A percentile compares a stretch with the other conserved stretches of the same genome.
phyloP scores from a whole-genome alignment of 495 filamentous ascomycete genomes.

The Penicillium nucicola region DNA sequence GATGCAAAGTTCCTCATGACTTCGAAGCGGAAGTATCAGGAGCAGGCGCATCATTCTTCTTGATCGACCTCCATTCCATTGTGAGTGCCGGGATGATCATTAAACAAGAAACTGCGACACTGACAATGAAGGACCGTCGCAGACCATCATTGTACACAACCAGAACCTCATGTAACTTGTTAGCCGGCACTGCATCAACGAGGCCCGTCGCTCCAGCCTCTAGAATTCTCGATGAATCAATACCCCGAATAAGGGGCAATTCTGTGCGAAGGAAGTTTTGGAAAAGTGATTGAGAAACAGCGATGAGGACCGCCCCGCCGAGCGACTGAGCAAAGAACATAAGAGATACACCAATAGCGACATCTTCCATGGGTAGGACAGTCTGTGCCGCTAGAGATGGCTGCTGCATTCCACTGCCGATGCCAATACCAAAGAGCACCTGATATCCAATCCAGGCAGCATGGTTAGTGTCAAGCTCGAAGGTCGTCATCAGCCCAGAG shows the following conservation, averaged over 20 bases:
- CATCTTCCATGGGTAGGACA: conserved; percentile 51
- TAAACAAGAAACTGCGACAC: conserved; percentile 51
- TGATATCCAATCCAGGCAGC: conserved; percentile 67
- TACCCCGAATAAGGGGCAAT: conserved; percentile 38
- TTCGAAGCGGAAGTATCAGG: neutral
- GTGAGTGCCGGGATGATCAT: conserved; percentile 47
- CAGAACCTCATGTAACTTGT: conserved; percentile 40
- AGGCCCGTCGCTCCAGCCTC: conserved; percentile 16
- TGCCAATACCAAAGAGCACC: conserved; percentile 65
- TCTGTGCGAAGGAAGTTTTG: conserved; percentile 47
- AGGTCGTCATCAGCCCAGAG: conserved; percentile 60
- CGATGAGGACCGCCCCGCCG: conserved; percentile 62
- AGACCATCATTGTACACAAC: conserved; percentile 58
- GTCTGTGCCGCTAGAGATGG: conserved; percentile 62
- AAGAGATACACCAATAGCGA: conserved; percentile 59
- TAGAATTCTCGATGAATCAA: conserved; percentile 35
- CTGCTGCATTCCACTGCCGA: conserved; percentile 73
- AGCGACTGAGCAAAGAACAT: conserved; percentile 67
- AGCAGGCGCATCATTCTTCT: conserved; percentile 23
- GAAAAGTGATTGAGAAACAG: conserved; percentile 57
- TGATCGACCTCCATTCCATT: conserved; percentile 64
- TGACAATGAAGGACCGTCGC: conserved; percentile 49
- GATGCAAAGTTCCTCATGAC: neutral
- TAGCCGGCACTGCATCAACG: conserved; percentile 33
- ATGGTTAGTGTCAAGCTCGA: conserved; percentile 47